Evolutionary conservation across 1,284 basidiomycete species (phyloP).

Genomic region (Boletus semigastroideus): DNA sequence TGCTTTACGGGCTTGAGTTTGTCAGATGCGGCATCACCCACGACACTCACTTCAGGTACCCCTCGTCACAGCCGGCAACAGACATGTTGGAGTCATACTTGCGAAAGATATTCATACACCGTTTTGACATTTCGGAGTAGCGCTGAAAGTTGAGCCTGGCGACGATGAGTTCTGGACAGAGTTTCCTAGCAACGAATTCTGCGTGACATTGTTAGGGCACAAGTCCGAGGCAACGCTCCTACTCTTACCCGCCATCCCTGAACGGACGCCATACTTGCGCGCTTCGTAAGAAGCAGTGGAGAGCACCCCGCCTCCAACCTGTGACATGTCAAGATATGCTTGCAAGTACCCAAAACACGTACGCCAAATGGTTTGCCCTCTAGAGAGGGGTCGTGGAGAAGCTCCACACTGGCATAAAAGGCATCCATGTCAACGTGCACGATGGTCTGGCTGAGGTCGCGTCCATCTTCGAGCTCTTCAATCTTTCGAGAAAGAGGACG

Average conservation of each 20-base stretch:
- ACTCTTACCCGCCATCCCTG: constrained; percentile 80
- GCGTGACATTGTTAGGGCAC: constrained; percentile 5
- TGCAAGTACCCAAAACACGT: constrained; percentile 29
- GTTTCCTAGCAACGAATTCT: constrained; percentile 89
- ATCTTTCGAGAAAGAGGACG: constrained; percentile 46
- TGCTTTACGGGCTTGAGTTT: constrained; percentile 40
- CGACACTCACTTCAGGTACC: constrained; percentile 76
- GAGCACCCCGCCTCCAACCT: constrained; percentile 79
- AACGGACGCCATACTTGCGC: constrained; percentile 83
- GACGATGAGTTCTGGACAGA: constrained; percentile 90
- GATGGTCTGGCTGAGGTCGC: constrained; percentile 82
- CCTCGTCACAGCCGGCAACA: constrained; percentile 85
- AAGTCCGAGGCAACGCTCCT: neutral
- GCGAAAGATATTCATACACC: constrained; percentile 67
- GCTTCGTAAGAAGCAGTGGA: constrained; percentile 92
- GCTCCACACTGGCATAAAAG: constrained; percentile 72
- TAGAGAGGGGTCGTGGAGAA: constrained; percentile 77
- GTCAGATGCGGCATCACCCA: neutral
- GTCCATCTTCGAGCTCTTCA: constrained; percentile 68
- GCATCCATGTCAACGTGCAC: constrained; percentile 90
- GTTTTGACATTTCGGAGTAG: constrained; percentile 71
- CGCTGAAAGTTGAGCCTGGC: constrained; percentile 63
- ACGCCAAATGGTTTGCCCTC: constrained; percentile 88
- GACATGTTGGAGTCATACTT: constrained; percentile 82
- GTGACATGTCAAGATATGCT: neutral